These are phyloP conservation scores for Xerocomus potaroensis DNA, from an alignment of 768 basidiomycete genomes.

Conservation along the genomic window DNA sequence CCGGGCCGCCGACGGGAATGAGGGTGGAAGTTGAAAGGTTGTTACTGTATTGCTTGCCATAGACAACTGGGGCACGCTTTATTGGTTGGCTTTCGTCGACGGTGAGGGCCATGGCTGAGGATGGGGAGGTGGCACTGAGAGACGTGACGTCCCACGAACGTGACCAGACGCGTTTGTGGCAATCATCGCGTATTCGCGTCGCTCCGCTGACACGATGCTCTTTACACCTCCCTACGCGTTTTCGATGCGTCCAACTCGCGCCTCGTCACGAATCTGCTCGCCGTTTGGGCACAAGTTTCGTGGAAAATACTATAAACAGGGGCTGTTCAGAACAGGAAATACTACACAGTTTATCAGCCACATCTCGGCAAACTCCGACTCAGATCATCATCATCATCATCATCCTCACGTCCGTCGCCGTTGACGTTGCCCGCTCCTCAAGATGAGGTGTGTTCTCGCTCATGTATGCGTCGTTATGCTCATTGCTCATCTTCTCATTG, in stretches of 20 bases:
- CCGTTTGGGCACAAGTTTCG: not conserved
- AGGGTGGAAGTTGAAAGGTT: not conserved
- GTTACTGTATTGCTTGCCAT: slow-evolving; percentile 21
- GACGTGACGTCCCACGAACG: slow-evolving; percentile 30
- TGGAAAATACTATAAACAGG: slow-evolving; percentile 17
- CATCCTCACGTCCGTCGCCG: slow-evolving; percentile 4
- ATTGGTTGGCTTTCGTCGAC: slow-evolving; percentile 5
- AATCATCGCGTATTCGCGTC: slow-evolving; percentile 22
- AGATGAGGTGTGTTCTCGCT: slow-evolving; percentile 58
- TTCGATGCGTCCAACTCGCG: slow-evolving; percentile 8
- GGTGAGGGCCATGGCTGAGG: slow-evolving; percentile 6
- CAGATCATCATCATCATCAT: slow-evolving; percentile 5
- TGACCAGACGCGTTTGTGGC: slow-evolving; percentile 34
- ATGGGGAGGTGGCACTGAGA: slow-evolving; percentile 4
- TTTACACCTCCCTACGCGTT: slow-evolving; percentile 1
- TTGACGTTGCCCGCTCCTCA: slow-evolving; percentile 30
- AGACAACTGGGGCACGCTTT: slow-evolving; percentile 25
- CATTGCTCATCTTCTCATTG: not conserved
- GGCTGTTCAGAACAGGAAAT: slow-evolving; percentile 10
- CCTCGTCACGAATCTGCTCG: not conserved
- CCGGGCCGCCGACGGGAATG: not conserved
- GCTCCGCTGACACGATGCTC: not conserved
- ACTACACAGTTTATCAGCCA: slow-evolving; percentile 34
- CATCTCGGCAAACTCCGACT: slow-evolving; percentile 25
- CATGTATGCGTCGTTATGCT: not conserved